A percentile compares a stretch with the other conserved stretches of the same genome.
phyloP scores from a whole-genome alignment of 2,329 filamentous ascomycete genomes.

The Botrytis fragariae region DNA sequence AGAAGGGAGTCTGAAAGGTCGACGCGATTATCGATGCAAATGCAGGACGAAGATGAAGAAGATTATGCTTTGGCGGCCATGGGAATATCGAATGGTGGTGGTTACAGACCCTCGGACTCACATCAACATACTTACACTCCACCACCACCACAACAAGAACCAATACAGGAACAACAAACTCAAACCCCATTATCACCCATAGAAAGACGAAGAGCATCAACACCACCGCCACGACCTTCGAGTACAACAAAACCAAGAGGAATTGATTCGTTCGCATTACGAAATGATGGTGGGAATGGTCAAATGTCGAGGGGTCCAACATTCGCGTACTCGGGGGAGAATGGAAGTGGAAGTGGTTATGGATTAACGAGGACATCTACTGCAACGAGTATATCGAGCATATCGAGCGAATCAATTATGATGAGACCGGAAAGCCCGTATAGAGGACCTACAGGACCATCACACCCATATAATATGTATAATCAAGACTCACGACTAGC shows the following conservation, averaged over 20 bases:
- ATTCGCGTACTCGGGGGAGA: conserved; percentile 22
- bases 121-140: conserved; percentile 27
- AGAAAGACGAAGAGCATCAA: conserved; percentile 30
- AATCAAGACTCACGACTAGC: conserved; percentile 64
- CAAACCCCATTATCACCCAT: conserved; percentile 28
- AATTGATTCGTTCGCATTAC: conserved; percentile 51
- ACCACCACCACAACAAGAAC: conserved; percentile 27
- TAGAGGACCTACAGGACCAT: conserved; percentile 61
- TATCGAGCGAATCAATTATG: conserved; percentile 31
- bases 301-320: conserved; percentile 29
- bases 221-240: conserved; percentile 45
- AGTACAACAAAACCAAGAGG: conserved; percentile 55
- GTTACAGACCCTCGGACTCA: conserved; percentile 19
- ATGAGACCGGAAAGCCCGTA: conserved; percentile 52
- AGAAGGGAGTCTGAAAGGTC: conserved; percentile 45
- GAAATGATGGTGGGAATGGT: conserved; percentile 49
- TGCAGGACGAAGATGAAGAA: conserved; percentile 42
- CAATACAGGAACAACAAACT: conserved; percentile 12
- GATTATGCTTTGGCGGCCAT: conserved; percentile 50
- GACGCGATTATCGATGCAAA: conserved; percentile 40
- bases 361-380: conserved; percentile 32
- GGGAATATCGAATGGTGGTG: conserved; percentile 50
- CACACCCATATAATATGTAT: conserved; percentile 86
- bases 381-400: conserved; percentile 34
- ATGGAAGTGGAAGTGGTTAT: neutral